These are phyloP conservation scores for Paraphoma sp. DNA, from an alignment of 2,329 filamentous ascomycete species.

Conservation along the genomic window DNA sequence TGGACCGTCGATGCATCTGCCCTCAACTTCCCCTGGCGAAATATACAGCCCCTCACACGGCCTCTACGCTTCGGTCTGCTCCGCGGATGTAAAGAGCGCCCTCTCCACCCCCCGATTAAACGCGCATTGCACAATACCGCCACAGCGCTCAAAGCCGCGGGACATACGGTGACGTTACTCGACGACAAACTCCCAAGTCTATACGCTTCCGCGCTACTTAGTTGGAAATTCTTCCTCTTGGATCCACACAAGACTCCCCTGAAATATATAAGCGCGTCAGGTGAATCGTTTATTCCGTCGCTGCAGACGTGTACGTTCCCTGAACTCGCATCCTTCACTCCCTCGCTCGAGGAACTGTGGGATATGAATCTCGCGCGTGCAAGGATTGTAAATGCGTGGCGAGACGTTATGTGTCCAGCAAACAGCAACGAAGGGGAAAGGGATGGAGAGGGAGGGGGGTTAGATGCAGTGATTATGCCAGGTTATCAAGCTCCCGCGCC, in stretches of 20 bases:
- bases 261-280: slow-evolving; percentile 44
- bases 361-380: slow-evolving; percentile 50
- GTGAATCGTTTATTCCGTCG: slow-evolving; percentile 55
- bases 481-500: slow-evolving; percentile 60
- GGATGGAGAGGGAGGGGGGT: slow-evolving; percentile 1
- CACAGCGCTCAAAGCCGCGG: slow-evolving; percentile 48
- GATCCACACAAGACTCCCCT: slow-evolving; percentile 45
- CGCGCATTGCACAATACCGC: slow-evolving; percentile 54
- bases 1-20: slow-evolving; percentile 56
- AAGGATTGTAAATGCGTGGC: slow-evolving; percentile 49
- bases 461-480: slow-evolving; percentile 61
- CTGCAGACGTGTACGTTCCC: slow-evolving; percentile 43
- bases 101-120: slow-evolving; percentile 59
- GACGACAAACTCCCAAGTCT: slow-evolving; percentile 38
- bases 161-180: slow-evolving; percentile 51
- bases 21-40: slow-evolving; percentile 56
- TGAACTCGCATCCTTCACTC: slow-evolving; percentile 39
- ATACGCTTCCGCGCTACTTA: slow-evolving; percentile 42
- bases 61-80: slow-evolving; percentile 58
- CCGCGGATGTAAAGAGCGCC: slow-evolving; percentile 55
- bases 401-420: slow-evolving; percentile 51
- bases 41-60: slow-evolving; percentile 18
- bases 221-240: slow-evolving; percentile 53
- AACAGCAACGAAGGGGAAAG: no score
- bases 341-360: slow-evolving; percentile 50